Evolutionary conservation across 495 filamentous ascomycete genomes (phyloP).

Genomic region (Penicillium macrosclerotiorum): DNA sequence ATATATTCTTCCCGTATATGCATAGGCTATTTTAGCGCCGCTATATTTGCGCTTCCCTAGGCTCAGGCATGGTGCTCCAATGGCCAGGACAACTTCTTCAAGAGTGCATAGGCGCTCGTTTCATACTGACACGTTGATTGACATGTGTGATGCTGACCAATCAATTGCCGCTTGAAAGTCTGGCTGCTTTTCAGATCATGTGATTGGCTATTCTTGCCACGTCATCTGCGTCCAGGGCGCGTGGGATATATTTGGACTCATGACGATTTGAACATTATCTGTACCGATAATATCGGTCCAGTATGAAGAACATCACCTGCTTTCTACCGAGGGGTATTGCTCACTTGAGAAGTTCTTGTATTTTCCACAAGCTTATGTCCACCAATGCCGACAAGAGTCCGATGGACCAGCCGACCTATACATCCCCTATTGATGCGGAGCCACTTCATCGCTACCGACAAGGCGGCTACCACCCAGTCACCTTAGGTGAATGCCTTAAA

Average conservation of each 20-base stretch:
- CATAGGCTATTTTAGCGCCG: neutral
- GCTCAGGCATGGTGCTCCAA: constrained; percentile 4
- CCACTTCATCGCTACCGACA: constrained; percentile 30
- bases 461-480: constrained; percentile 47
- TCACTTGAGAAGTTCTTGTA: constrained; percentile 10
- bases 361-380: constrained; percentile 13
- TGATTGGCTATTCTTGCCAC: constrained; percentile 11
- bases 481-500: constrained; percentile 35
- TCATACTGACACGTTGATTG: no score
- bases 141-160: neutral
- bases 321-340: constrained; percentile 8
- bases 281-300: neutral
- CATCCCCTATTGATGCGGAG: constrained; percentile 20
- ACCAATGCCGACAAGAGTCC: constrained; percentile 14
- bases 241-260: constrained; percentile 6
- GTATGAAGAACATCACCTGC: constrained; percentile 6
- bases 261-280: constrained; percentile 3
- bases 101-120: constrained; percentile 4
- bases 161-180: constrained; percentile 3
- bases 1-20: neutral
- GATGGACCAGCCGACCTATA: constrained; percentile 18
- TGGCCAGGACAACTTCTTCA: neutral
- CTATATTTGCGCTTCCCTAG: neutral
- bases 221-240: constrained; percentile 8
- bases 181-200: constrained; percentile 2